Conservation (phyloP, 176 grass and related monocot species). For the Triticum urartu region DNA sequence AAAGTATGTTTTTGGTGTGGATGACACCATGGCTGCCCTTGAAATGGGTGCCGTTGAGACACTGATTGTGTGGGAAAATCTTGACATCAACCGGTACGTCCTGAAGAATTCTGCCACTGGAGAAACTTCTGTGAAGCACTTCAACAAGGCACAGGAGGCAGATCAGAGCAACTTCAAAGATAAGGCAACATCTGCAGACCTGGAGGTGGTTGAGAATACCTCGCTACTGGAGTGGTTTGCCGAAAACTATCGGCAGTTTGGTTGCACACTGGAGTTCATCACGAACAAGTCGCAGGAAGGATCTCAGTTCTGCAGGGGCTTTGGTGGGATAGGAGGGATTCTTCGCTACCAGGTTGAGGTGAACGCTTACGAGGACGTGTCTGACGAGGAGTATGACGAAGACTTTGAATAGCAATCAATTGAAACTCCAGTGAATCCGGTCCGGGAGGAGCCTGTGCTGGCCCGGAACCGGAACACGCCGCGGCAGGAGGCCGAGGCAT, state of each 20-base stretch:
- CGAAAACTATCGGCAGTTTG: constrained; percentile 27
- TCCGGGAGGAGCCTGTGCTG: constrained; percentile 43
- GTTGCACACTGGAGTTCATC: constrained; percentile 39
- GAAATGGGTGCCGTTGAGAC: constrained; percentile 11
- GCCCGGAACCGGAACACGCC: constrained; percentile 10
- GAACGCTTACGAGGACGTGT: constrained; percentile 30
- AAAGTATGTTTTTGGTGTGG: constrained; percentile 43
- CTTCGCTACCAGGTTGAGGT: constrained; percentile 44
- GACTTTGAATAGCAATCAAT: constrained; percentile 46
- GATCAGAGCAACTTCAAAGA: constrained; percentile 34
- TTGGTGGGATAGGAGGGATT: constrained; percentile 43
- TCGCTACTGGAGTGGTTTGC: constrained; percentile 45
- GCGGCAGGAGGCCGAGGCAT: constrained; percentile 26
- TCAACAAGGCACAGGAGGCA: constrained; percentile 34
- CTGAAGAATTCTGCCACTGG: background rate
- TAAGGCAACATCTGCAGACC: constrained; percentile 19
- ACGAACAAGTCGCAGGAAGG: constrained; percentile 46
- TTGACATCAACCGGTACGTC: background rate
- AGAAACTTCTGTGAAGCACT: background rate
- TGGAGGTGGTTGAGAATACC: constrained; percentile 24
- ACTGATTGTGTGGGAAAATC: constrained; percentile 13
- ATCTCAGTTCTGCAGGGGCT: constrained; percentile 43
- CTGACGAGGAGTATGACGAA: constrained; percentile 31
- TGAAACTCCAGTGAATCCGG: constrained; percentile 29
- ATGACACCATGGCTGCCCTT: constrained; percentile 38